Conservation (phyloP, 441 rosid species). For the Pelargonium myrrhifolium region DNA sequence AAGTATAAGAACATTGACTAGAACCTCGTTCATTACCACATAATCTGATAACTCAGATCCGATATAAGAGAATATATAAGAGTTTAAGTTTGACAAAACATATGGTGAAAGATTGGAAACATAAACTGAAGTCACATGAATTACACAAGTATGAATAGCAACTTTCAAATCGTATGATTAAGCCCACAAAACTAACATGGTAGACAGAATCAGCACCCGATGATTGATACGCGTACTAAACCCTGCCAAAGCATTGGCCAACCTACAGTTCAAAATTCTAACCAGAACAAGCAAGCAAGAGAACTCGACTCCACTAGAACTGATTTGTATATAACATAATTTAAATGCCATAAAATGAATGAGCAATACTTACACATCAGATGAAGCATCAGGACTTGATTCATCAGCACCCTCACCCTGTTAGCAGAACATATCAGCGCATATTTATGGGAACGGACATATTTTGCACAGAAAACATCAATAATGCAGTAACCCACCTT, state of each 20-base stretch:
- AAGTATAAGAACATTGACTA: neutral
- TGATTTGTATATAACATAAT: neutral
- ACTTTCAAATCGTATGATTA: neutral
- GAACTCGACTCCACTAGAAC: neutral
- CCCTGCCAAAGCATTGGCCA: neutral
- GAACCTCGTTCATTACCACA: neutral
- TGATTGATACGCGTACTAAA: neutral
- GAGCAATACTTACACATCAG: constrained; percentile 43
- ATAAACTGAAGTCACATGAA: neutral
- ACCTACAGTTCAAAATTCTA: neutral
- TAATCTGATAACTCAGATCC: neutral
- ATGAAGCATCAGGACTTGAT: constrained; percentile 35
- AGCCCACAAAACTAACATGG: neutral
- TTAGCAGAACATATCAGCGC: constrained; percentile 19
- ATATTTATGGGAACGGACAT: constrained; percentile 1
- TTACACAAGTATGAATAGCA: too few species aligned
- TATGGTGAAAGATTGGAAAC: neutral
- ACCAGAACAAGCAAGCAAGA: neutral
- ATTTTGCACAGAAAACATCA: neutral
- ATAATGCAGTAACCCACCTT: constrained; percentile 34
- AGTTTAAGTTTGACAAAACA: neutral
- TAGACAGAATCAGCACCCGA: neutral
- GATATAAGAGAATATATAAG: neutral
- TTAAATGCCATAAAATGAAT: constrained; percentile 2
- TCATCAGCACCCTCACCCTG: constrained; percentile 53